Evolutionary conservation across 129 eudicot genomes (phyloP).

Genomic region (Arctium lappa): DNA sequence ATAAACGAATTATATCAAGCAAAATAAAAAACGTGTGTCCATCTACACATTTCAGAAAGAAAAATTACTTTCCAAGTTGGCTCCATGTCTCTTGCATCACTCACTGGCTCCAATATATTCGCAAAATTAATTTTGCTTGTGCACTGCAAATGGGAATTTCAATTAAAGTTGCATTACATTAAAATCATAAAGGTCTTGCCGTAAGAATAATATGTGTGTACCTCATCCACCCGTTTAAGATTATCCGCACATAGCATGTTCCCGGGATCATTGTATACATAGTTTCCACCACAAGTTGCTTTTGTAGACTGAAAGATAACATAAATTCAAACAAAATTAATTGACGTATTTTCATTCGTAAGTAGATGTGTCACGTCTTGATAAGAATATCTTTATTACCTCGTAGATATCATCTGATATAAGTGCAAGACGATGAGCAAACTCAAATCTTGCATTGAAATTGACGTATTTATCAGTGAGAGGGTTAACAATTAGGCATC

Average conservation of each 20-base stretch:
- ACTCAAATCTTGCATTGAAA: conserved; percentile 19
- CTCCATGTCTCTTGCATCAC: conserved; percentile 12
- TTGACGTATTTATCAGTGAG: conserved; percentile 6
- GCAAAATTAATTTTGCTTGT: background rate
- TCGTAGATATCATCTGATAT: conserved; percentile 32
- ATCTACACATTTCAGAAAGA: background rate
- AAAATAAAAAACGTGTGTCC: background rate
- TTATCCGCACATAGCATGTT: conserved; percentile 13
- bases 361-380: background rate
- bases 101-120: conserved; percentile 9
- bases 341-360: background rate
- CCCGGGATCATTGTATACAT: conserved; percentile 14
- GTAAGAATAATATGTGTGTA: background rate
- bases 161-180: background rate
- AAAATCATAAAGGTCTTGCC: background rate
- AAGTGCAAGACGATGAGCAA: conserved; percentile 27
- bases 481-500: conserved; percentile 24
- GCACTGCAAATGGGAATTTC: conserved; percentile 11
- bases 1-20: background rate
- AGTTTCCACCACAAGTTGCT: conserved; percentile 21
- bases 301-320: conserved; percentile 22
- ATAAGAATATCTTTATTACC: conserved; percentile 10
- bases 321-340: background rate
- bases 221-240: conserved; percentile 23
- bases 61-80: conserved; percentile 21